Evolutionary conservation across 2,329 filamentous ascomycete species (phyloP).

Genomic region (Raffaelea arxii): DNA sequence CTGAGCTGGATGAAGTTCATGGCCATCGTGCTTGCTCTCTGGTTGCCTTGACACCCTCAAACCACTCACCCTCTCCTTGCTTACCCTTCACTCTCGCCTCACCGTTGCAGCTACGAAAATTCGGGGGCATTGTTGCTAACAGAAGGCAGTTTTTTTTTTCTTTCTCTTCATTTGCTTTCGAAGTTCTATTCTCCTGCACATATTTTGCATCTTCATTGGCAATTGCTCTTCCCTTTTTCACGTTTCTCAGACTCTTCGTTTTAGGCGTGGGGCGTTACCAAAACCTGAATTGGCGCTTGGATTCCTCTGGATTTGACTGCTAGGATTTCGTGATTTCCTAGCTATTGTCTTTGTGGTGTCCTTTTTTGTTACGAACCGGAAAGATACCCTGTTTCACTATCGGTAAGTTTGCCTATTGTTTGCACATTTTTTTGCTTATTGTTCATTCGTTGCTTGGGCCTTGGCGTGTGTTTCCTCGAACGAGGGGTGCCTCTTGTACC

Average conservation of each 20-base stretch:
- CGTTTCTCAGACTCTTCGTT: constrained; percentile 5
- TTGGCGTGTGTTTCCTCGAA: neutral
- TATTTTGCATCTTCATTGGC: neutral
- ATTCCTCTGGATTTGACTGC: neutral
- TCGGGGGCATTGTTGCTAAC: too few relatives aligned
- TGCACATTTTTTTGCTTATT: neutral
- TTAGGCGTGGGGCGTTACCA: constrained; percentile 8
- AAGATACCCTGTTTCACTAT: constrained; percentile 6
- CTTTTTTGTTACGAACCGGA: constrained; percentile 4
- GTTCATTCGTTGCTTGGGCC: neutral
- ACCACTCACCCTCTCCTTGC: too few relatives aligned
- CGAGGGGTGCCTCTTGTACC: too few relatives aligned
- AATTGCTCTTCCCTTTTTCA: neutral
- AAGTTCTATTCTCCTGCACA: neutral
- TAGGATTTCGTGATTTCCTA: neutral
- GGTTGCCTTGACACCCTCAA: too few relatives aligned
- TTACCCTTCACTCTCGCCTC: too few relatives aligned
- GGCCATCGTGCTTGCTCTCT: too few relatives aligned
- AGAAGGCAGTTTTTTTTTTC: neutral
- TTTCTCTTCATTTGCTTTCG: neutral
- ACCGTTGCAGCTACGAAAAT: too few relatives aligned
- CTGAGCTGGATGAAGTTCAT: too few relatives aligned
- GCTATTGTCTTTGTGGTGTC: neutral
- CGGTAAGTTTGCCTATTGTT: neutral
- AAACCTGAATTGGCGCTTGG: neutral